Conservation (phyloP, 225 moss, liverwort and hornwort genomes). For the Bryoerythrophyllum caledonicum region DNA sequence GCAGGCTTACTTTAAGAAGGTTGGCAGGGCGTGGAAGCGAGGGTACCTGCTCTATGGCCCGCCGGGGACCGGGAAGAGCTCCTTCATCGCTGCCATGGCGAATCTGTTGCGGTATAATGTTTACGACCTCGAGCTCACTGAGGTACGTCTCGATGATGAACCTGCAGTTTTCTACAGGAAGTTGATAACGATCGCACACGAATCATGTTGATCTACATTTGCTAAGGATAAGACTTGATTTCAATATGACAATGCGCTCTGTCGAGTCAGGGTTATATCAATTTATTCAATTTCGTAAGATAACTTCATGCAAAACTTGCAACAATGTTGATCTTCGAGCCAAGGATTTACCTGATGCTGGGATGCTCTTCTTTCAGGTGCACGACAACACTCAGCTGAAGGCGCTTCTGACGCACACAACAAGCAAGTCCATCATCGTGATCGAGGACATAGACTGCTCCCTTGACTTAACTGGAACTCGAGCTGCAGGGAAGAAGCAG, state of each 20-base stretch:
- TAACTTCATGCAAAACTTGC: too few relatives aligned
- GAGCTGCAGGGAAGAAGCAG: background rate
- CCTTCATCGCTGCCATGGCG: constrained; percentile 71
- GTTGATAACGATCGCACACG: too few relatives aligned
- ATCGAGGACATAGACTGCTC: constrained; percentile 46
- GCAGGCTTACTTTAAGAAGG: constrained; percentile 43
- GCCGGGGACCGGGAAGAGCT: constrained; percentile 62
- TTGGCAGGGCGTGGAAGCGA: constrained; percentile 70
- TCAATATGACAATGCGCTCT: too few relatives aligned
- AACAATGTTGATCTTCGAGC: too few relatives aligned
- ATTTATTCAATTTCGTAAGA: too few relatives aligned
- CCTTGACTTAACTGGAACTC: constrained; percentile 28
- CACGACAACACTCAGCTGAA: constrained; percentile 30
- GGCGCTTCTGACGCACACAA: constrained; percentile 28
- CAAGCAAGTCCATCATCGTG: constrained; percentile 38
- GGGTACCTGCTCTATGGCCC: constrained; percentile 66
- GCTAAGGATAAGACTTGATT: too few relatives aligned
- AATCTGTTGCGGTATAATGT: constrained; percentile 55
- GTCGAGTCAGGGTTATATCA: too few relatives aligned
- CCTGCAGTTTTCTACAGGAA: too few relatives aligned
- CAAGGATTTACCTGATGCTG: too few relatives aligned
- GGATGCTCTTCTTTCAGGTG: background rate
- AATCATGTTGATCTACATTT: too few relatives aligned
- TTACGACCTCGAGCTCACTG: constrained; percentile 66
- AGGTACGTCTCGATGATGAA: constrained; percentile 28